A percentile compares a stretch with the other conserved stretches of the same genome.
Conservation (phyloP, 176 grass and related monocot species). For the Guadua angustifolia region DNA sequence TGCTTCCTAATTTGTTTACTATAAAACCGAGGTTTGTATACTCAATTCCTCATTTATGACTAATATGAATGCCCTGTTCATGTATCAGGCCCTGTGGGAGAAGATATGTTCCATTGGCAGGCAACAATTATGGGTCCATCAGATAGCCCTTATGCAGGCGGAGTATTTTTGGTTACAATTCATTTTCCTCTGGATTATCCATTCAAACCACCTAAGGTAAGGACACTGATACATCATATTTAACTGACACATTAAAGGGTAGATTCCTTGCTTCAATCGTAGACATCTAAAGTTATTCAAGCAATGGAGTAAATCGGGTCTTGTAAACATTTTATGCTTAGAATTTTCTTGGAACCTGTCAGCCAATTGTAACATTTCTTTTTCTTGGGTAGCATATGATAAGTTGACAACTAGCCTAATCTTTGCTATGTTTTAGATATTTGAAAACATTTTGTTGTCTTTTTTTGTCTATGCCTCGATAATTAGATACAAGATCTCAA, state of each 20-base stretch:
- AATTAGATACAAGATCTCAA: background rate
- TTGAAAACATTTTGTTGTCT: background rate
- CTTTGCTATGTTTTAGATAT: background rate
- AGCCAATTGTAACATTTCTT: background rate
- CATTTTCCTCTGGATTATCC: constrained; percentile 56
- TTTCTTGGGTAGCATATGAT: background rate
- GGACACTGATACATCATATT: background rate
- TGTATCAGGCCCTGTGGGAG: constrained; percentile 50
- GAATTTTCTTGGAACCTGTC: background rate
- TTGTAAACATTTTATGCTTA: background rate
- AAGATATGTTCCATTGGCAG: constrained; percentile 74
- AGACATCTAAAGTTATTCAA: background rate
- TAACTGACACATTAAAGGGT: background rate
- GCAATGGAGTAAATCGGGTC: background rate
- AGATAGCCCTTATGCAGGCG: constrained; percentile 59
- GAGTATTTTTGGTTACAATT: constrained; percentile 57
- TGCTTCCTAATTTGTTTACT: background rate
- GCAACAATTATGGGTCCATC: constrained; percentile 61
- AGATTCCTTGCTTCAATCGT: background rate
- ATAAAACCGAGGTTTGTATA: background rate
- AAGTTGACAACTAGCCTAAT: background rate
- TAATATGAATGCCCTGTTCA: background rate
- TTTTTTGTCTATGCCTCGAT: background rate
- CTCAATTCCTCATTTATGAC: background rate
- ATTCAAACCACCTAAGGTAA: constrained; percentile 48